Conservation (phyloP, 108 stramenopile genomes). For the Schizochytrium sp. region DNA sequence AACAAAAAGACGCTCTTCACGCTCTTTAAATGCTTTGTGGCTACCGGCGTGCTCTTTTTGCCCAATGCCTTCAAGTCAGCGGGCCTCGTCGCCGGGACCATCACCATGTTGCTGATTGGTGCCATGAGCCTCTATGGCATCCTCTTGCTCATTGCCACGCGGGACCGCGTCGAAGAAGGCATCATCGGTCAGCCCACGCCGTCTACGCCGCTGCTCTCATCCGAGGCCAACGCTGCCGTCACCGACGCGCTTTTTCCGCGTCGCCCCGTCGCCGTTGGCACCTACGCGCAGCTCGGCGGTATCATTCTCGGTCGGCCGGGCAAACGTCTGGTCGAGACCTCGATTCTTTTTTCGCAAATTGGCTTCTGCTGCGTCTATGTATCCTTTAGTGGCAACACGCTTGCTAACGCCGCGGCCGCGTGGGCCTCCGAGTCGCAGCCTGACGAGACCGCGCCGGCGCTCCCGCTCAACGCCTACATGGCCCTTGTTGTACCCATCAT, state of each 20-base stretch:
- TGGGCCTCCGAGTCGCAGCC: not conserved
- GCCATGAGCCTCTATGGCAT: constrained; percentile 3
- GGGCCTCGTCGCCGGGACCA: not conserved
- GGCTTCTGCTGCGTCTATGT: constrained; percentile 18
- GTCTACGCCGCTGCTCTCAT: not conserved
- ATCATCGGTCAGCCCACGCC: not conserved
- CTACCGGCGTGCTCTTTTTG: not conserved
- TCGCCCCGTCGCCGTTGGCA: not conserved
- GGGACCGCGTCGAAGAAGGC: not conserved
- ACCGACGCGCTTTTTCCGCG: not conserved
- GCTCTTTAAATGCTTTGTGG: constrained; percentile 4
- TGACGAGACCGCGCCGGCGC: not conserved
- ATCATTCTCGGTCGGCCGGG: not conserved
- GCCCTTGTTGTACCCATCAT: not conserved
- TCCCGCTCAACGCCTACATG: constrained; percentile 1
- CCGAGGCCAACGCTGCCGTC: not conserved
- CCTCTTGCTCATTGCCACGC: not conserved
- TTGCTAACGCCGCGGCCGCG: not conserved
- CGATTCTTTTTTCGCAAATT: not conserved
- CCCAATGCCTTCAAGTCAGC: not conserved
- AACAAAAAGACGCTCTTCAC: not conserved
- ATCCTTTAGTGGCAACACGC: not conserved
- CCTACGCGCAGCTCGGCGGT: not conserved
- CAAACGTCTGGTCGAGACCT: not conserved
- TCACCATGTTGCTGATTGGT: not conserved